These are phyloP conservation scores for Passiflora organensis DNA, from an alignment of 345 rosid species.

Conservation along the genomic window DNA sequence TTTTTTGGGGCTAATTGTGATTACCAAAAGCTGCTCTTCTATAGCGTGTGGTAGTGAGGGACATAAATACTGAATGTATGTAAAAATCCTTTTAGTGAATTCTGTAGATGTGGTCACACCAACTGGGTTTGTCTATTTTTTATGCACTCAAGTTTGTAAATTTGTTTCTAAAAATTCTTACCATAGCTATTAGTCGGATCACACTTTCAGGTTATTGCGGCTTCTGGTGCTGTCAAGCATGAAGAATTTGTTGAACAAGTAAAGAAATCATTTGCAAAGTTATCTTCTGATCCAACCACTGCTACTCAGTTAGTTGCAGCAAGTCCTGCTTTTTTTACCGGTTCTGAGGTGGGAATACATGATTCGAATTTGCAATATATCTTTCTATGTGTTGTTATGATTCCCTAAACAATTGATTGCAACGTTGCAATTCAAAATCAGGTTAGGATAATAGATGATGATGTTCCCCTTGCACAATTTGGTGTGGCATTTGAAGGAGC, in stretches of 20 bases:
- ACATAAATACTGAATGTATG: too few relatives aligned
- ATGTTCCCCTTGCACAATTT: slow-evolving; percentile 94
- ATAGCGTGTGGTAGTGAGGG: too few relatives aligned
- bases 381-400: background rate
- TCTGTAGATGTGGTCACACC: too few relatives aligned
- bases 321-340: slow-evolving; percentile 80
- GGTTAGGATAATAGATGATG: slow-evolving; percentile 94
- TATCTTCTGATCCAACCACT: slow-evolving; percentile 78
- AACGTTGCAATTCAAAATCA: slow-evolving; percentile 15
- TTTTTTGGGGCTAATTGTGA: too few relatives aligned
- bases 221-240: slow-evolving; percentile 97
- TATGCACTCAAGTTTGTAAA: background rate
- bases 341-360: slow-evolving; percentile 74
- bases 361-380: background rate
- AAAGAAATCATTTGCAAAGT: slow-evolving; percentile 68
- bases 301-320: slow-evolving; percentile 77
- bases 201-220: slow-evolving; percentile 71
- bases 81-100: too few relatives aligned
- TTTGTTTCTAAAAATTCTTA: background rate
- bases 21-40: too few relatives aligned
- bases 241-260: slow-evolving; percentile 93
- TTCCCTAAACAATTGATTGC: background rate
- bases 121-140: too few relatives aligned
- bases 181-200: slow-evolving; percentile 2
- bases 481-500: slow-evolving; percentile 97